Base-by-base conservation (phyloP, 257 asterid genomes). In the Salvia hispanica region DNA sequence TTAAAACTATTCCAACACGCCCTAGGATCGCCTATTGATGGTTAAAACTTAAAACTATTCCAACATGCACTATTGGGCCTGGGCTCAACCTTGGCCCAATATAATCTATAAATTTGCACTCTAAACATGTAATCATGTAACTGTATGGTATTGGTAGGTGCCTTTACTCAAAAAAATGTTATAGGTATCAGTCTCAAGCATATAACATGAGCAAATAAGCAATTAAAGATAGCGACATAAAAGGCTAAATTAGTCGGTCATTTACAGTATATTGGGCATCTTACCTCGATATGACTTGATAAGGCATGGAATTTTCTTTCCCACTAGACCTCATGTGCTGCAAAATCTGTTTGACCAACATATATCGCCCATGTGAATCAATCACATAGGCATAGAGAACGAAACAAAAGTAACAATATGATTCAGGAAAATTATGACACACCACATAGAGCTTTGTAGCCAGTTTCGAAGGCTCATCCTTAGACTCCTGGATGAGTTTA, bases 271-370 rank as follows among this genome's bases (percentile, higher is more conserved):
- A 15, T 14, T 56, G 57, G 44, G 69, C 71, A 66, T 51, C 18
- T 15, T 84, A 94, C 99, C 97, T 88, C 48, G 97, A 91, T 82
- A 94, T 94, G 53, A 91, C 97, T 85, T 91, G 97, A 80, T 88
- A 94, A 15, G 99, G 99, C 96, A 94, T 84, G 48, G 99, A 88
- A 76, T 89, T 85, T 75, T 91, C 99, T 83, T 94, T 91, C 78
- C 99, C 99, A 56, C 99, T 94, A 64, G 95, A 81, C 85, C 90
- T 85, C 99, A 94, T 94, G 73, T 94, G 99, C 72, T 94, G 97
- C 86, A 94, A 80, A 79, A 94, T 94, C 99, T 94, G 84, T 79
- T 57, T 62, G 21, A 62, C 53, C 67, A 40, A 47, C 70, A 52
- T 43, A 54, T 12, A 66, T 50, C 61, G 56, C 43, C 46, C 59